These are phyloP conservation scores for Chamaecyparis obtusa DNA, from an alignment of 75 land plant species.

Conservation along the genomic window DNA sequence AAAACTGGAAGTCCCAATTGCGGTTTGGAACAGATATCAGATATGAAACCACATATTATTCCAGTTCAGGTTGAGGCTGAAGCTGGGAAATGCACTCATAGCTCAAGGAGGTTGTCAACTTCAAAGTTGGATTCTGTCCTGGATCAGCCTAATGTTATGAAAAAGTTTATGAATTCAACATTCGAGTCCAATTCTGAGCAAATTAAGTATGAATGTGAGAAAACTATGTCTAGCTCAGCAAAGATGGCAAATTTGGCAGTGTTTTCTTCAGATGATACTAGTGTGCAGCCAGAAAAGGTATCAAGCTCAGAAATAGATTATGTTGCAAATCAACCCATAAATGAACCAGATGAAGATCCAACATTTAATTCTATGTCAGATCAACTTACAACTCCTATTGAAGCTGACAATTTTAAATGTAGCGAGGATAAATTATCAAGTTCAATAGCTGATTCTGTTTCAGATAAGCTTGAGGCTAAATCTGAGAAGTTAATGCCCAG, in stretches of 20 bases:
- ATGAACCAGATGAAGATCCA: background rate
- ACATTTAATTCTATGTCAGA: background rate
- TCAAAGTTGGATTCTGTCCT: background rate
- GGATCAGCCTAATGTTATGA: constrained; percentile 34
- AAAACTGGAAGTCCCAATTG: background rate
- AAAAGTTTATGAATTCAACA: background rate
- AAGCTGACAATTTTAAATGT: background rate
- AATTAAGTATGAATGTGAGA: background rate
- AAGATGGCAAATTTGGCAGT: background rate
- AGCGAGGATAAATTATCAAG: constrained; percentile 5
- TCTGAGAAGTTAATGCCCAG: constrained; percentile 14
- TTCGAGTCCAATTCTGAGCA: background rate
- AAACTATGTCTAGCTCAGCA: background rate
- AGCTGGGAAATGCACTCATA: background rate
- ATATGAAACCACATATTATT: background rate
- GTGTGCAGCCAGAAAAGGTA: background rate
- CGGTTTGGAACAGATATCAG: background rate
- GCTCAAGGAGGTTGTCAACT: constrained; percentile 8
- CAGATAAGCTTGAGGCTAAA: constrained; percentile 15
- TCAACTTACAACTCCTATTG: background rate
- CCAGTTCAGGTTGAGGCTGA: background rate
- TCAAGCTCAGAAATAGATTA: background rate
- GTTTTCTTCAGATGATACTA: background rate
- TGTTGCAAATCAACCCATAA: background rate
- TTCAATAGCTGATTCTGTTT: constrained; percentile 2